Evolutionary conservation across 2,329 filamentous ascomycete genomes (phyloP), one percentile per base, ranked within the genome.

Genomic region (Ambrosiella beaveri): DNA sequence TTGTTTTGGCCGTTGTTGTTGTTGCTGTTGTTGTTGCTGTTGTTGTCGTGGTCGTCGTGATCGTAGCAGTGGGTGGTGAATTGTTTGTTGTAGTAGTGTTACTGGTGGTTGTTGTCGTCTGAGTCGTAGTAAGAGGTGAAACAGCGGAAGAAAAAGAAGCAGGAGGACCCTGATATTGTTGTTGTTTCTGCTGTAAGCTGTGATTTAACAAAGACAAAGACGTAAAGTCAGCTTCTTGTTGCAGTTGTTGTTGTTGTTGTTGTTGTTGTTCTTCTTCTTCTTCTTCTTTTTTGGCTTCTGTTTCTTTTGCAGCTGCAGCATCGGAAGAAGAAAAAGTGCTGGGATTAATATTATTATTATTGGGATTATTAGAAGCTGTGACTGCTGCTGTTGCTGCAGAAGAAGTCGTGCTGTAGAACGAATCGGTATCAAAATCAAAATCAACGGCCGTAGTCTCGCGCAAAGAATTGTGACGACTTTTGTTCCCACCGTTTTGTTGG

Each of bases 391-490:
- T 17, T 8, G 1, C 11, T 47, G 44, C 11, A 17, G 44, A 12
- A 15, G 44, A 47, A 17, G n/a, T 47, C n/a, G 44, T 47, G 11
- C n/a, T 47, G 44, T 47, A 51, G 38, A 41, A 57, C n/a, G 49
- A 57, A 57, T 57, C 56, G n/a, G 56, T 47, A 11, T 57, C 47
- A 40, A 57, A 57, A 13, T 51, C 45, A 52, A 57, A 57, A 19
- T 57, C 17, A 7, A 57, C 56, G 12, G 37, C 49, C 17, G 39
- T n/a, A 50, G 56, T 57, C 17, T 57, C 56, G 19, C 38, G 47
- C 27, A 27, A 27, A 44, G 56, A 57, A 36, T 57, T 57, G 19
- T 45, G 40, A 27, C 49, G 56, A 47, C 56, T 57, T 47, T 17
- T 17, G n/a, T 12, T 13, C 11, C 19, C 13, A 47, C 27, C 3